A percentile compares a stretch with the other conserved stretches of the same genome.
Conservation (phyloP, 352 stramenopile genomes). For the Globisporangium heterothallicum region DNA sequence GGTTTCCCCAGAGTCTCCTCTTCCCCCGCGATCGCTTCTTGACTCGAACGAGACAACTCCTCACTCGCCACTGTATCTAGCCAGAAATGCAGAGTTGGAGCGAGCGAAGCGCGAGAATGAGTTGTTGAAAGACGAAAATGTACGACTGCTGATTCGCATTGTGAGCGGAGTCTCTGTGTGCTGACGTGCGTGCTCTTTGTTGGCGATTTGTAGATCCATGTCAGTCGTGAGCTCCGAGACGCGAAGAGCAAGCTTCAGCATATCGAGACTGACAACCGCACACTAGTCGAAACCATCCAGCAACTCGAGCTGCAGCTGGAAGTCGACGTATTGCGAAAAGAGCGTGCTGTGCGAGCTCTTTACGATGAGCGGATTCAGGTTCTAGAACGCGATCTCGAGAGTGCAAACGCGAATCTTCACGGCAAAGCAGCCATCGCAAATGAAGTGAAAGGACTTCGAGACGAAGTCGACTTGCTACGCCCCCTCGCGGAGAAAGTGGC, state of each 20-base stretch:
- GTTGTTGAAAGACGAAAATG: constrained; percentile 61
- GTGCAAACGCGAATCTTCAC: constrained; percentile 24
- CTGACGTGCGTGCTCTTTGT: no score
- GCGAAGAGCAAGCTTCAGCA: constrained; percentile 18
- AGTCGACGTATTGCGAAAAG: constrained; percentile 50
- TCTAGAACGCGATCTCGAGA: constrained; percentile 39
- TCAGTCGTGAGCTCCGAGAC: constrained; percentile 26
- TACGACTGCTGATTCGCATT: no score
- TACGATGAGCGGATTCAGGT: constrained; percentile 47
- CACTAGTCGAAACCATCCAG: constrained; percentile 26
- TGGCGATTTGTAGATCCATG: constrained; percentile 26
- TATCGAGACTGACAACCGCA: constrained; percentile 22
- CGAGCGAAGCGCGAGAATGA: constrained; percentile 40
- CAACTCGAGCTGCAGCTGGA: constrained; percentile 36
- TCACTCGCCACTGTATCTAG: constrained; percentile 34
- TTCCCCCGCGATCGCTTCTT: background rate
- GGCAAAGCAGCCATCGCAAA: constrained; percentile 27
- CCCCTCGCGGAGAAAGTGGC: constrained; percentile 36
- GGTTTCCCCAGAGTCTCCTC: background rate
- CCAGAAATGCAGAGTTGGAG: constrained; percentile 44
- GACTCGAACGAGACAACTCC: background rate
- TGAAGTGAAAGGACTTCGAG: constrained; percentile 33
- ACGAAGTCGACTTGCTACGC: constrained; percentile 69
- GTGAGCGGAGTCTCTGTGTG: no score
- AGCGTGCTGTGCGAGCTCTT: constrained; percentile 35